phyloP scores from a whole-genome alignment of 345 rosid species.

The Laguncularia racemosa region DNA sequence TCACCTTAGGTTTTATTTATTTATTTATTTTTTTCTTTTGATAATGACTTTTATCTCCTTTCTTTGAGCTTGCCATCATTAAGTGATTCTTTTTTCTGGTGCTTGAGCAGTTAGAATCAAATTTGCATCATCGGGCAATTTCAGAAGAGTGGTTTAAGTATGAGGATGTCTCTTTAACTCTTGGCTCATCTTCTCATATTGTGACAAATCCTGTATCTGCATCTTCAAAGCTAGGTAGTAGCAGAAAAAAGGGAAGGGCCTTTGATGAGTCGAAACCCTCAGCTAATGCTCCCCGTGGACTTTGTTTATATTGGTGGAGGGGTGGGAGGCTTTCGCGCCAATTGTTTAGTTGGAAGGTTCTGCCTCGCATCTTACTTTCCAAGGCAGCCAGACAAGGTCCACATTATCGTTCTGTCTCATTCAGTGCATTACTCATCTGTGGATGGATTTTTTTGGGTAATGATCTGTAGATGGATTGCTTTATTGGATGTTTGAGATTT shows the following conservation, averaged over 20 bases:
- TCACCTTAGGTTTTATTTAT: not conserved
- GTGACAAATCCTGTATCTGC: constrained; percentile 46
- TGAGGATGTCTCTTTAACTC: constrained; percentile 48
- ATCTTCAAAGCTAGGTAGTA: constrained; percentile 55
- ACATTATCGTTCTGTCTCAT: not conserved
- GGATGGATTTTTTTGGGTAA: not conserved
- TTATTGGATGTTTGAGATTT: constrained; percentile 33
- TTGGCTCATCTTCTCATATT: constrained; percentile 78
- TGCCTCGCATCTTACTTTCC: constrained; percentile 54
- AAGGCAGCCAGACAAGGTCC: constrained; percentile 96
- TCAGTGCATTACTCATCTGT: too few species aligned
- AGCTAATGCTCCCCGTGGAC: constrained; percentile 49
- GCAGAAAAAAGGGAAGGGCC: constrained; percentile 48
- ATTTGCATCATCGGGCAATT: constrained; percentile 63
- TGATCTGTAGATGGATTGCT: constrained; percentile 13
- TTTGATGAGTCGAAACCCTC: constrained; percentile 48
- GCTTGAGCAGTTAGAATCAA: constrained; percentile 69
- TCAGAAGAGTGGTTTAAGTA: constrained; percentile 74
- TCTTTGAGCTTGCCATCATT: too few species aligned
- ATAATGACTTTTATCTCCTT: not conserved
- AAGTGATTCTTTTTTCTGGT: constrained; percentile 11
- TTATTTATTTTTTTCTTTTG: not conserved
- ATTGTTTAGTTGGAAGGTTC: constrained; percentile 76
- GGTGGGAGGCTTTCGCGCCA: constrained; percentile 80
- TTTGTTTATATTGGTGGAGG: constrained; percentile 87